Evolutionary conservation across 2,329 filamentous ascomycete species (phyloP).

Genomic region (Pezicula radicicola): DNA sequence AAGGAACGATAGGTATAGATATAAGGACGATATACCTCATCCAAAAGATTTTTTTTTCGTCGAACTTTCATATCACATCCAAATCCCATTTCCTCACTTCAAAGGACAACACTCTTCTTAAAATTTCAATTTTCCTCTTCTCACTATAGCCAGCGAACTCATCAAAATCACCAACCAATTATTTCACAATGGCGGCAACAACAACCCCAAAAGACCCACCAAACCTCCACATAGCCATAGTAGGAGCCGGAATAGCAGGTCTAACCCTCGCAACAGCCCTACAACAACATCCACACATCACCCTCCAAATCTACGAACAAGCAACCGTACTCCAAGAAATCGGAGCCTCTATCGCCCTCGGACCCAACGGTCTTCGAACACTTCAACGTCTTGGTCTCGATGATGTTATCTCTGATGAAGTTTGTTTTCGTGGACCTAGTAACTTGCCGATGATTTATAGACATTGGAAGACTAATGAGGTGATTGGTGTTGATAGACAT

Average conservation of each 20-base stretch:
- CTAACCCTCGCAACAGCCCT: constrained; percentile 32
- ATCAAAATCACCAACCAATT: too few relatives aligned
- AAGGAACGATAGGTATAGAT: too few relatives aligned
- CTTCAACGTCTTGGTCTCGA: constrained; percentile 32
- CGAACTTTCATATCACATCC: too few relatives aligned
- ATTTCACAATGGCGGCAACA: too few relatives aligned
- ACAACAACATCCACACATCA: constrained; percentile 21
- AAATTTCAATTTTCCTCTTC: too few relatives aligned
- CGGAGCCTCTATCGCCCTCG: constrained; percentile 34
- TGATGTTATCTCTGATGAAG: constrained; percentile 28
- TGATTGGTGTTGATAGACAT: constrained; percentile 29
- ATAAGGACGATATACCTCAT: too few relatives aligned
- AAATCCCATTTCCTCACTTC: too few relatives aligned
- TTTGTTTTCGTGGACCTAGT: constrained; percentile 30
- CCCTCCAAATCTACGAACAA: constrained; percentile 33
- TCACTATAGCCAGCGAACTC: too few relatives aligned
- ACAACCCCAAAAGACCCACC: background rate
- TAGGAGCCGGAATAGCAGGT: constrained; percentile 36
- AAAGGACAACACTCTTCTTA: too few relatives aligned
- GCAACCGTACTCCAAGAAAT: constrained; percentile 32
- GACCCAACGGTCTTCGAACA: constrained; percentile 34
- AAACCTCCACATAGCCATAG: constrained; percentile 24
- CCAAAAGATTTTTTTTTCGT: too few relatives aligned
- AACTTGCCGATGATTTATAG: constrained; percentile 32
- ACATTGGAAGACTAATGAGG: constrained; percentile 35